These are phyloP conservation scores for Ceriops tagal DNA, from an alignment of 345 rosid species.

Conservation along the genomic window DNA sequence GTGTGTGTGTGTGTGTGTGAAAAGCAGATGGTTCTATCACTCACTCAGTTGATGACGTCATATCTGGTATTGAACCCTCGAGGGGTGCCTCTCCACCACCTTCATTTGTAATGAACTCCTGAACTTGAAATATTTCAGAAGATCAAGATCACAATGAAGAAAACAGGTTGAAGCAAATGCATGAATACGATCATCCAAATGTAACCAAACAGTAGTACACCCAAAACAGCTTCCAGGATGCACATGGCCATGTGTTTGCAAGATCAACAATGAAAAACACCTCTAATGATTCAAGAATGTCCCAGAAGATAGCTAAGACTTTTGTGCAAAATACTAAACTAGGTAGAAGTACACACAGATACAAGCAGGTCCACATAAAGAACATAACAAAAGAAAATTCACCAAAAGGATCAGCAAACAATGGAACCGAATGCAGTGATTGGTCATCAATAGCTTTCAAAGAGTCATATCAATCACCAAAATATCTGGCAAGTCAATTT, in stretches of 20 bases:
- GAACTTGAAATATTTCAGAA: constrained; percentile 17
- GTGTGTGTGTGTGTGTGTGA: neutral
- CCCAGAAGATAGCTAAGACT: no score
- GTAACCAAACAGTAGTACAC: neutral
- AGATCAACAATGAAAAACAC: no score
- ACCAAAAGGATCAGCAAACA: neutral
- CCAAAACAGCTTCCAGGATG: no score
- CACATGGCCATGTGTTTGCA: no score
- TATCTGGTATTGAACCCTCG: constrained; percentile 98
- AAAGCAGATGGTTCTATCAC: constrained; percentile 17
- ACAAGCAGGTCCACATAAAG: neutral
- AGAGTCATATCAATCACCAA: neutral
- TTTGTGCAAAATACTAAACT: no score
- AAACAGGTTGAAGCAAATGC: constrained; percentile 1
- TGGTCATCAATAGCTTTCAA: neutral
- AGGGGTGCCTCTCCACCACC: constrained; percentile 91
- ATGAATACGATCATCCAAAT: neutral
- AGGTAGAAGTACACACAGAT: neutral
- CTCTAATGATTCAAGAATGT: no score
- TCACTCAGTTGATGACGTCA: constrained; percentile 99
- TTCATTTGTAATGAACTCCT: constrained; percentile 89
- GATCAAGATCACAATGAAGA: constrained; percentile 8
- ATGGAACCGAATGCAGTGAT: neutral
- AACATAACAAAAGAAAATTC: neutral
- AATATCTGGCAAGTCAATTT: neutral